Evolutionary conservation across 1,284 basidiomycete species (phyloP).

Genomic region (Quambalaria eucalypti): DNA sequence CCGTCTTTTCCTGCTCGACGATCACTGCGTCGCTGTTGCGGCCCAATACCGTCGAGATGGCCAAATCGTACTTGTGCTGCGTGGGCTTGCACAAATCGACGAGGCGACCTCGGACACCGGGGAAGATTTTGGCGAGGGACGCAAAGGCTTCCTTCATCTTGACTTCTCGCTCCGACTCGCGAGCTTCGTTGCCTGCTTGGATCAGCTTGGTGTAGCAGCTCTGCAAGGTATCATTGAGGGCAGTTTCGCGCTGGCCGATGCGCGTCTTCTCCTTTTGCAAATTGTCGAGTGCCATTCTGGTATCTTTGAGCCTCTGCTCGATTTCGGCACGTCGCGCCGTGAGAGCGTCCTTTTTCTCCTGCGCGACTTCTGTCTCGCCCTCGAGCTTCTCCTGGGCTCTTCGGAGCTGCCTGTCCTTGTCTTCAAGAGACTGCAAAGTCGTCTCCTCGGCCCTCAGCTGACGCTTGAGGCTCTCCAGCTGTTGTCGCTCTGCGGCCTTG

Average conservation of each 20-base stretch:
- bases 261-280: slow-evolving; percentile 64
- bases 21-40: slow-evolving; percentile 91
- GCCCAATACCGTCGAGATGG: slow-evolving; percentile 89
- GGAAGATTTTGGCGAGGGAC: slow-evolving; percentile 60
- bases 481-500: slow-evolving; percentile 73
- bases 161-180: slow-evolving; percentile 71
- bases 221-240: slow-evolving; percentile 74
- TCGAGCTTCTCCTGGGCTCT: slow-evolving; percentile 58
- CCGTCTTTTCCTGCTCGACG: slow-evolving; percentile 90
- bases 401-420: slow-evolving; percentile 60
- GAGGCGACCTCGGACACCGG: slow-evolving; percentile 61
- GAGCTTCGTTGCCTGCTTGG: slow-evolving; percentile 34
- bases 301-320: slow-evolving; percentile 23
- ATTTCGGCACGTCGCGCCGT: slow-evolving; percentile 13
- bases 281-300: slow-evolving; percentile 64
- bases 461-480: slow-evolving; percentile 68
- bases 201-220: slow-evolving; percentile 74
- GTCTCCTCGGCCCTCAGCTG: slow-evolving; percentile 69
- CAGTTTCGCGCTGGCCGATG: slow-evolving; percentile 49
- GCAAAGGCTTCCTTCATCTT: slow-evolving; percentile 76
- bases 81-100: slow-evolving; percentile 88
- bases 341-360: slow-evolving; percentile 55
- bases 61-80: slow-evolving; percentile 80
- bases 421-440: slow-evolving; percentile 53
- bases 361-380: slow-evolving; percentile 57